Percentiles rank a stretch among this genome's conserved stretches.
These are phyloP conservation scores for Paramyrothecium sp. DNA, from an alignment of 2,329 filamentous ascomycete species.

Conservation along the genomic window DNA sequence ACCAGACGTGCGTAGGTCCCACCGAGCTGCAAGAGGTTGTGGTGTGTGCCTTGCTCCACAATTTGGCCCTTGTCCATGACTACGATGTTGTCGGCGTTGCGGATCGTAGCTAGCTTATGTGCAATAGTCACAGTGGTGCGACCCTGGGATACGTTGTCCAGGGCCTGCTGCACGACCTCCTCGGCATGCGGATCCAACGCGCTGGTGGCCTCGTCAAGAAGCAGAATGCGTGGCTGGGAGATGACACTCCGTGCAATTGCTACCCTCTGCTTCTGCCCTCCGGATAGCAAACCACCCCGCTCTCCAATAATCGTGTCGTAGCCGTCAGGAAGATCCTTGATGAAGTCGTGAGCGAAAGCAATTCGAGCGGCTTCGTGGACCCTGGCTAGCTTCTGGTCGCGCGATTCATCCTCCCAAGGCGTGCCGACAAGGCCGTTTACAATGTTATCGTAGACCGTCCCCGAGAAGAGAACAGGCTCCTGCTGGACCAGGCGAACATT, in stretches of 20 bases:
- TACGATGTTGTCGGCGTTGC: constrained; percentile 59
- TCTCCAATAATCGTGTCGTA: background rate
- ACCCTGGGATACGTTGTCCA: constrained; percentile 48
- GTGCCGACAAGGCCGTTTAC: background rate
- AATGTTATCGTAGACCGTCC: background rate
- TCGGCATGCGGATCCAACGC: constrained; percentile 38
- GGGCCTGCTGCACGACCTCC: constrained; percentile 47
- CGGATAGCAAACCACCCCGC: background rate
- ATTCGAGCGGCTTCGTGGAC: background rate
- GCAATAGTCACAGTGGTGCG: constrained; percentile 63
- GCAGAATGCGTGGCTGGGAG: background rate
- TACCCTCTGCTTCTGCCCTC: background rate
- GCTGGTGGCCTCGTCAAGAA: constrained; percentile 29
- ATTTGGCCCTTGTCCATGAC: constrained; percentile 55
- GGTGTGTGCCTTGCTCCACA: constrained; percentile 51
- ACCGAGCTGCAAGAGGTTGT: constrained; percentile 45
- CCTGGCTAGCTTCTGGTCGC: background rate
- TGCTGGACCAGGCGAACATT: constrained; percentile 42
- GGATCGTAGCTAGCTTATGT: constrained; percentile 52
- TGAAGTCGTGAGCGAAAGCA: background rate
- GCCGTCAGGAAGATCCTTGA: background rate
- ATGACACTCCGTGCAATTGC: background rate
- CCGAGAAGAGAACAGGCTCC: background rate
- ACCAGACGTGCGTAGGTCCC: constrained; percentile 49
- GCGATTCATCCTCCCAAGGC: background rate